phyloP scores from a whole-genome alignment of 306 rosid genomes.

The Castanea crenata region DNA sequence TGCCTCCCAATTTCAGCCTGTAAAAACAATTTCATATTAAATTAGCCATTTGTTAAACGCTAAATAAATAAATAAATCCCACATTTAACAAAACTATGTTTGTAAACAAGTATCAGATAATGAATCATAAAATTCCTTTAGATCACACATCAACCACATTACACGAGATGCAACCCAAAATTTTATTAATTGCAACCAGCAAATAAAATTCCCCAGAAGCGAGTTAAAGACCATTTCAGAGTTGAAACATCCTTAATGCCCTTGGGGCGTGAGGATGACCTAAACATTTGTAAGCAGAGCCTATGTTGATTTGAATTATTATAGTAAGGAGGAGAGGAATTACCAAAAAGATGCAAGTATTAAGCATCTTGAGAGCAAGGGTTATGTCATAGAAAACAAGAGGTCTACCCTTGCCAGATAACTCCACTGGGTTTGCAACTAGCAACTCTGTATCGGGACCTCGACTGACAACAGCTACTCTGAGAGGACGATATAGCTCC shows the following conservation, averaged over 20 bases:
- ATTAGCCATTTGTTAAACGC: not conserved
- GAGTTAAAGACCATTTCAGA: not conserved
- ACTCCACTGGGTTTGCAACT: constrained; percentile 89
- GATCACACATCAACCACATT: not conserved
- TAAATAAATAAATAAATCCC: no score
- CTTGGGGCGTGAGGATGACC: not conserved
- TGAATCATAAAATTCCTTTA: not conserved
- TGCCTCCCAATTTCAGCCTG: constrained; percentile 90
- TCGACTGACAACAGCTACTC: constrained; percentile 69
- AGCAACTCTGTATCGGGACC: constrained; percentile 91
- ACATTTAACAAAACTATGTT: no score
- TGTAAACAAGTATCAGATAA: not conserved
- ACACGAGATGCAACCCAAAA: not conserved
- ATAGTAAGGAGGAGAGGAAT: constrained; percentile 19
- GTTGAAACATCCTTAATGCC: not conserved
- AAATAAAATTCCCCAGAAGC: not conserved
- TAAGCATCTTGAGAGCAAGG: constrained; percentile 75
- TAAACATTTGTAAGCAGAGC: constrained; percentile 12
- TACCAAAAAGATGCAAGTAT: constrained; percentile 82
- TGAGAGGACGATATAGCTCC: constrained; percentile 82
- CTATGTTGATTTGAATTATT: not conserved
- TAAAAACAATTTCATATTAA: constrained; percentile 10
- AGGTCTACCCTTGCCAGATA: constrained; percentile 93
- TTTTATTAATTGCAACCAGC: not conserved
- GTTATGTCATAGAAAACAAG: constrained; percentile 85